phyloP scores from a whole-genome alignment of 129 eudicot species.

The Erigeron canadensis region DNA sequence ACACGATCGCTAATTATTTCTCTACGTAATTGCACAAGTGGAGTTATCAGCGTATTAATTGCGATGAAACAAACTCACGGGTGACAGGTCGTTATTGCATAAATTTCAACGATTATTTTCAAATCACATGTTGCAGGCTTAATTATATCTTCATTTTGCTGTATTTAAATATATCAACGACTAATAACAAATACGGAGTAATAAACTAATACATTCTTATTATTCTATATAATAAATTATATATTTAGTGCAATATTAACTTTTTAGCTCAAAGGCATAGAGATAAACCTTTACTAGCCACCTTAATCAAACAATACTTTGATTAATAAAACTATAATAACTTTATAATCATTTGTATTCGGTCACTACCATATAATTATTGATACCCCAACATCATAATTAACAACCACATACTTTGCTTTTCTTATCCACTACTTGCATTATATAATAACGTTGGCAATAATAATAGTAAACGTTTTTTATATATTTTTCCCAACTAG shows the following conservation, averaged over 20 bases:
- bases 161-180: background rate
- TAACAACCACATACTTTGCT: constrained; percentile 26
- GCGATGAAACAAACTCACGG: constrained; percentile 7
- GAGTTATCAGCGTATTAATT: constrained; percentile 1
- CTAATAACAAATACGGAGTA: background rate
- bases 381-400: constrained; percentile 34
- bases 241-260: background rate
- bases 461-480: background rate
- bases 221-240: background rate
- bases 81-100: constrained; percentile 5
- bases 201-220: background rate
- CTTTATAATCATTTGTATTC: constrained; percentile 29
- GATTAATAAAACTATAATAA: constrained; percentile 7
- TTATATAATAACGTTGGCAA: background rate
- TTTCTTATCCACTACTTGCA: constrained; percentile 19
- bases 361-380: constrained; percentile 33
- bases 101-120: background rate
- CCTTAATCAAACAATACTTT: constrained; percentile 9
- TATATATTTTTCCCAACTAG: constrained; percentile 12
- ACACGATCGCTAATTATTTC: constrained; percentile 20
- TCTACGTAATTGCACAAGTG: constrained; percentile 21
- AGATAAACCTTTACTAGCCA: constrained; percentile 22
- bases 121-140: background rate
- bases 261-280: background rate
- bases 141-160: background rate